Evolutionary conservation across 129 eudicot genomes (phyloP), one percentile per base, ranked within the genome.

Genomic region (Centrapalus pauciflorus): DNA sequence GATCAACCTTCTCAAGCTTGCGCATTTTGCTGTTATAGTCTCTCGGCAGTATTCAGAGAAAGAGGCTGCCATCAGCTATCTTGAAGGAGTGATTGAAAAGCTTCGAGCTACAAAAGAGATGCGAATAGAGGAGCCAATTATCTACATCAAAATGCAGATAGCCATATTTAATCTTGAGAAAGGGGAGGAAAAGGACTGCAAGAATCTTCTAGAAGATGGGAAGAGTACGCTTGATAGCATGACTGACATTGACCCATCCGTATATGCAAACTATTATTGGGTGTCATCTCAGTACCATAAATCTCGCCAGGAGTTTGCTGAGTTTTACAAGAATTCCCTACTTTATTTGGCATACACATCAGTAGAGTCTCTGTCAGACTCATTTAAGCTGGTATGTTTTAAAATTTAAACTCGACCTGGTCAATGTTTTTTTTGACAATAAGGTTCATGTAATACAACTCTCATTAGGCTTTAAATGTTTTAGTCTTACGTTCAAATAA

Each of bases 161-260:
- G 96, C 90, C 74, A 26, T 82, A 41, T 81, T 81, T 52, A 87
- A 79, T 76, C 96, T 91, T 33, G 96, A 91, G 71, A 85, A 85
- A 76, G 96, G 97, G 33, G 81, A 83, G 62, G 90, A 81, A 70
- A 87, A 87, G 78, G 96, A 85, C 77, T 87, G 97, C 85, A 87
- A 85, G 75, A 84, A 87, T 35, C 87, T 87, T 65, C 79, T 87
- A 43, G 95, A 91, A 0, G 88, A 84, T 77, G 97, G 96, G 56
- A 87, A 87, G 75, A 85, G 87, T 70, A 84, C 94, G 0, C 94
- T 91, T 66, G 94, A 91, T 61, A 85, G 96, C 77, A 91, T 91
- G 96, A 91, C 97, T 26, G 97, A 91, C 59, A 85, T 91, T 66
- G 97, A 91, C 68, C 97, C 97, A 10, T 85, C 97, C 7, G 97